Percentiles rank a stretch among this genome's conserved stretches.
Conservation (phyloP, 2,329 filamentous ascomycete genomes). For the Sclerotinia sclerotiorum region DNA sequence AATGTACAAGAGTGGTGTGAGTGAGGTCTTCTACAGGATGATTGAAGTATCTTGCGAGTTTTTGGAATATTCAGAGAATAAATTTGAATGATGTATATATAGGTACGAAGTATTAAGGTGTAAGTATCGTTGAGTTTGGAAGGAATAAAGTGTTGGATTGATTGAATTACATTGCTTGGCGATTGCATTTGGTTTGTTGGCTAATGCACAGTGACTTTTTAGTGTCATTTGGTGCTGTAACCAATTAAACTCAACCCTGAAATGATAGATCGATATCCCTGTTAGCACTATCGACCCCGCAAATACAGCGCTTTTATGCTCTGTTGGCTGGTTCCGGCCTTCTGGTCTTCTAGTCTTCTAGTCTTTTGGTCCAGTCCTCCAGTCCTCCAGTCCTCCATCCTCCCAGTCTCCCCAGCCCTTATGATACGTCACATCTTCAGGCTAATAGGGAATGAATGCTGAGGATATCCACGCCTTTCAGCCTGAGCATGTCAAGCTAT, state of each 20-base stretch:
- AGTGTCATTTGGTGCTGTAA: background rate
- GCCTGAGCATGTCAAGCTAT: too few species aligned
- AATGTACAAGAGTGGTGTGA: background rate
- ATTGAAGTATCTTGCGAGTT: background rate
- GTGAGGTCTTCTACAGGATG: background rate
- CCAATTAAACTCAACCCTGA: background rate
- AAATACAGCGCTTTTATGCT: background rate
- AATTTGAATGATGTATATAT: background rate
- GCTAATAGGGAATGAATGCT: too few species aligned
- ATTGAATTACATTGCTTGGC: background rate
- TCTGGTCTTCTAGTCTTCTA: too few species aligned
- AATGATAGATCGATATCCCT: background rate
- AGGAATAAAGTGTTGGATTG: background rate
- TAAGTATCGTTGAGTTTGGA: background rate
- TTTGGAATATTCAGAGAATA: background rate
- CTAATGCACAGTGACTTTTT: background rate
- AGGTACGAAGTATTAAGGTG: background rate
- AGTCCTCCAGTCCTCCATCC: too few species aligned
- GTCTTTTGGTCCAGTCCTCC: too few species aligned
- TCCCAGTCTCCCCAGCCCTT: too few species aligned
- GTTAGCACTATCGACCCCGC: background rate
- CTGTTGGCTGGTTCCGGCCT: too few species aligned
- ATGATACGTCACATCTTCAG: too few species aligned
- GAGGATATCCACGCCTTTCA: too few species aligned
- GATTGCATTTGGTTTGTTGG: background rate